A percentile compares a stretch with the other conserved stretches of the same genome.
phyloP scores from a whole-genome alignment of 169 alveolate species.

The Sarcocystis neurona region DNA sequence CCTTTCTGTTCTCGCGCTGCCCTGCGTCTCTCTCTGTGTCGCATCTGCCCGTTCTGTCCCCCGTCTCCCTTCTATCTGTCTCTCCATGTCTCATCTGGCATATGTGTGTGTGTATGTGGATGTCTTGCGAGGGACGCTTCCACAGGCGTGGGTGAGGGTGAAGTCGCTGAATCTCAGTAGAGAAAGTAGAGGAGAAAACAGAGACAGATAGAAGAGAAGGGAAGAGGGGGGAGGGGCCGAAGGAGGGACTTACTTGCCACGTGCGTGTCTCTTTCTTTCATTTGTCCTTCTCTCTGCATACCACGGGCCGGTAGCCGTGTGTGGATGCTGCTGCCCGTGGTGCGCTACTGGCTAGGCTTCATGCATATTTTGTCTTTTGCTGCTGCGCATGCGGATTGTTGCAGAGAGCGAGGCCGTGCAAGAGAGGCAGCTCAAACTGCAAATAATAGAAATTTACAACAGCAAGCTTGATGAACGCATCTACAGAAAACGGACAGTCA shows the following conservation, averaged over 20 bases:
- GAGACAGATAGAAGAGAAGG: neutral
- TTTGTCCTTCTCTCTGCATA: neutral
- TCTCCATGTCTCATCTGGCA: no score
- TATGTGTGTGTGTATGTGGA: no score
- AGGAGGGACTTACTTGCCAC: neutral
- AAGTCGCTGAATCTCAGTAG: no score
- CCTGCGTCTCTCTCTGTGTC: no score
- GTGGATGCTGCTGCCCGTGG: neutral
- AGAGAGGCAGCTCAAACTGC: slow-evolving; percentile 66
- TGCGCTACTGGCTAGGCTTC: neutral
- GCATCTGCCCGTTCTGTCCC: no score
- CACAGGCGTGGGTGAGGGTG: no score
- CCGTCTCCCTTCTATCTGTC: no score
- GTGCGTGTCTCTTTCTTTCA: no score
- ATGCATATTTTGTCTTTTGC: neutral
- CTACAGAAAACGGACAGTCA: slow-evolving; percentile 83
- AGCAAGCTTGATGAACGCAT: slow-evolving; percentile 89
- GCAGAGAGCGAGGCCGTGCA: slow-evolving; percentile 64
- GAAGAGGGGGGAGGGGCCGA: neutral
- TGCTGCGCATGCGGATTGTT: neutral
- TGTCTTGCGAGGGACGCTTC: no score
- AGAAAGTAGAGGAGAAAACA: neutral
- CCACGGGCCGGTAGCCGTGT: neutral
- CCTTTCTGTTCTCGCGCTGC: no score
- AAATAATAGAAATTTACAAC: slow-evolving; percentile 82